Evolutionary conservation across 768 basidiomycete genomes (phyloP), one percentile per base, ranked within the genome.

Genomic region (Termitomyces titanicus): DNA sequence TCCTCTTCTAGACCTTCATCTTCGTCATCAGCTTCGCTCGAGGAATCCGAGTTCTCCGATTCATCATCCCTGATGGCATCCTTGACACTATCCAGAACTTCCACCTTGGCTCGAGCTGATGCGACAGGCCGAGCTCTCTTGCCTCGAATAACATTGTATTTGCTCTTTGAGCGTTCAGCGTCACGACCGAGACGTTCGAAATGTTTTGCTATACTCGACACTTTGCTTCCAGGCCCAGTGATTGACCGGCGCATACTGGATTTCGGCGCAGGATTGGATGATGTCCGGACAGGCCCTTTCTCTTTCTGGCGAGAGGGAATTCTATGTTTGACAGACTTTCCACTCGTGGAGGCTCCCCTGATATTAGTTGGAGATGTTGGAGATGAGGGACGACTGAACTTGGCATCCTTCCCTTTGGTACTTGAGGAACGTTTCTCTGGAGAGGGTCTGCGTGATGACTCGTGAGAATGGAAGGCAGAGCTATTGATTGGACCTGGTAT

Each of bases 61-160:
- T 90, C 92, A 62, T 92, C 91, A 49, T 80, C 80, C 66, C 48
- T 49, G 6, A 97, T 90, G 1, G 91, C 95, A 63, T 97, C 94
- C 66, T 89, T 88, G 63, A 97, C 82, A 64, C 92, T 94, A 51
- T 91, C 87, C 24, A 97, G 79, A 31, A 97, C 81, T 65, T 94
- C 86, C 1, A 96, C 92, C 63, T 86, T 93, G 15, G 92, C 94
- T 43, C 86, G 83, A 15, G 94, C 88, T 24, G 87, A 88, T 18
- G 90, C 89, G 13, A 98, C 92, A 12, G 97, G 96, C 31, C 96
- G 87, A 18, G 92, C 90, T 43, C 89, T 84, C 59, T 85, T 88
- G 11, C 89, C 90, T 35, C 93, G 83, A 64, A 94, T 90, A 51
- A 94, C 83, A n/a, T 86, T 82, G 64, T 96, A 91, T 22, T 89